Evolutionary conservation across 2,329 filamentous ascomycete genomes (phyloP).

Genomic region (Cordyceps pruinosa): DNA sequence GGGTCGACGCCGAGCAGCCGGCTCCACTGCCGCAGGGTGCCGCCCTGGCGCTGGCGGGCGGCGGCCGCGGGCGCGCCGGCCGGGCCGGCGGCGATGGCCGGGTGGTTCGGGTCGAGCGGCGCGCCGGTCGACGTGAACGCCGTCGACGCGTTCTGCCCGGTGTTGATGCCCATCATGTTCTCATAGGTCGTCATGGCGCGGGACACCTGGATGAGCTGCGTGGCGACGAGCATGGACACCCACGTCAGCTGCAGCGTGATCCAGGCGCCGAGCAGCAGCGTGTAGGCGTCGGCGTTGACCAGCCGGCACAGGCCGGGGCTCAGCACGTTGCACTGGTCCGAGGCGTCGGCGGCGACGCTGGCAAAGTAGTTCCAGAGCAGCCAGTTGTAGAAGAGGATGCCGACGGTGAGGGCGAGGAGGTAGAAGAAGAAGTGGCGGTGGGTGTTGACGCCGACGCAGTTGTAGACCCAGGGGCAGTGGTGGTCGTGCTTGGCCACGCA

Average conservation of each 20-base stretch:
- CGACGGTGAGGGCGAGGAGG: slow-evolving; percentile 67
- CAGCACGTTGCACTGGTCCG: slow-evolving; percentile 64
- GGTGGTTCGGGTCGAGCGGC: slow-evolving; percentile 60
- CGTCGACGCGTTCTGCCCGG: slow-evolving; percentile 53
- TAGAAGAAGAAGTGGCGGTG: slow-evolving; percentile 94
- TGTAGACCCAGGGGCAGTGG: slow-evolving; percentile 97
- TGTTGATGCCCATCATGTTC: slow-evolving; percentile 78
- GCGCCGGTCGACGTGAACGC: slow-evolving; percentile 74
- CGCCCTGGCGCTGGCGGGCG: slow-evolving; percentile 48
- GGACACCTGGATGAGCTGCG: slow-evolving; percentile 87
- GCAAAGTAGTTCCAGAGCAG: slow-evolving; percentile 66
- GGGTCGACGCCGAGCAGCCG: slow-evolving; percentile 84
- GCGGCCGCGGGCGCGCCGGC: slow-evolving; percentile 36
- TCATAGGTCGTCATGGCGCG: slow-evolving; percentile 94
- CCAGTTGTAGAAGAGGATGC: slow-evolving; percentile 65
- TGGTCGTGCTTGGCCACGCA: slow-evolving; percentile 97
- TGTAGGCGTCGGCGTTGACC: slow-evolving; percentile 76
- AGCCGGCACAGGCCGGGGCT: slow-evolving; percentile 67
- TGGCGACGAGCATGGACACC: slow-evolving; percentile 94
- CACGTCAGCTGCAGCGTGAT: slow-evolving; percentile 77
- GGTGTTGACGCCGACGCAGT: slow-evolving; percentile 93
- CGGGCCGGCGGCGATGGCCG: slow-evolving; percentile 51
- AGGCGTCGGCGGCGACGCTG: slow-evolving; percentile 45
- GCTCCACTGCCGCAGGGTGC: slow-evolving; percentile 72
- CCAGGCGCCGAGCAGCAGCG: slow-evolving; percentile 74